Base-by-base conservation (phyloP, 345 rosid genomes). In the Angophora floribunda region DNA sequence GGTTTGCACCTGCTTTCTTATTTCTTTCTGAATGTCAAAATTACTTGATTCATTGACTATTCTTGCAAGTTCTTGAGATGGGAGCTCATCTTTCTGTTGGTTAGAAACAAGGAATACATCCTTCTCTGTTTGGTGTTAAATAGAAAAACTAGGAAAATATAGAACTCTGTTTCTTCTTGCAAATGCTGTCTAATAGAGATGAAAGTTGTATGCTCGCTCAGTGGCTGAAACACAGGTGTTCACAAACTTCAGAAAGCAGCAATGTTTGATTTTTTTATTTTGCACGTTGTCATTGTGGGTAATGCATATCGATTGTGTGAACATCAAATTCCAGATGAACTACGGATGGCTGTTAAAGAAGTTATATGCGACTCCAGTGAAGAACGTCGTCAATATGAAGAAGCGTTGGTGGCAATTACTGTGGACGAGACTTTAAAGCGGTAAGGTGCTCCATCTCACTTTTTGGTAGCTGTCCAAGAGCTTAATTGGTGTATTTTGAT, bases 301-400 rank as follows among this genome's bases (percentile, higher is more conserved):
- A 85, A 70, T 70, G 52, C 65, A 65, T 49, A 79, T 51, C 70
- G 49, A 70, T 88, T 87, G 13, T n/a, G 59, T 52, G 86, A 52
- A 55, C 30, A 52, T 47, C 52, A 88, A 85, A 88, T 4, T 87
- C 91, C 89, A 96, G 98, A 97, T 95, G 97, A 95, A 78, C 88
- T 97, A 88, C 91, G 98, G 87, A 93, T 93, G 96, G 99, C 98
- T 85, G 99, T 95, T 90, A 97, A 96, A 91, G 98, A 97, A 90
- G 90, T 95, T 87, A 91, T 97, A 57, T 97, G 99, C 89, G 95
- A 95, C 65, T 91, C 92, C 87, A 85, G 89, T 5, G 93, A 91
- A 45, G 98, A 96, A 91, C 92, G 95, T 32, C 93, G 87, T 32
- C 95, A 92, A 87, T 94, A 94, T 87, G 96, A 96, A 92, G 98